phyloP scores from a whole-genome alignment of 179 eudicot species.

The Silene vulgaris region DNA sequence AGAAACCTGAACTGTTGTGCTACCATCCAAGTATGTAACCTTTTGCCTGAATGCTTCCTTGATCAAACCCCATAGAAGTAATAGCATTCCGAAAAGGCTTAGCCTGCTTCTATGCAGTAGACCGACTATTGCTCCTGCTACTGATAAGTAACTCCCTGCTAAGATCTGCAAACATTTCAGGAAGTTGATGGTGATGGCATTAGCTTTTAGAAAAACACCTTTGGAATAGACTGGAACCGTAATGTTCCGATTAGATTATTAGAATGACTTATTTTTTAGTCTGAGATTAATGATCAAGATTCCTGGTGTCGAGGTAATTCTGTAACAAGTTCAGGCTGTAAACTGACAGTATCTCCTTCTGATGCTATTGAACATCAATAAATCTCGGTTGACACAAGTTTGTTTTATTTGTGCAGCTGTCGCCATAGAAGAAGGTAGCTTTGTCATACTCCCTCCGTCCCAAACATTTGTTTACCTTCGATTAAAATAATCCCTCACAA shows the following conservation, averaged over 20 bases:
- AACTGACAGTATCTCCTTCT: no score
- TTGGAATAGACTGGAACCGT: no score
- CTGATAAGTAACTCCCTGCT: constrained; percentile 49
- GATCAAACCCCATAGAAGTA: constrained; percentile 46
- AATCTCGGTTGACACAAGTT: not conserved
- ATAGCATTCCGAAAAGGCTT: constrained; percentile 44
- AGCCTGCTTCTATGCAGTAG: constrained; percentile 31
- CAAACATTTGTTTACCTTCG: no score
- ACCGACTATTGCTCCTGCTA: constrained; percentile 48
- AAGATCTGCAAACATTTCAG: constrained; percentile 33
- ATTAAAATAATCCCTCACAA: no score
- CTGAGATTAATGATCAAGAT: no score
- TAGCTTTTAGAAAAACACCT: not conserved
- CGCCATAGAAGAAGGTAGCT: not conserved
- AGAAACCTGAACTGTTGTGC: constrained; percentile 25
- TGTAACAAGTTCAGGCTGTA: no score
- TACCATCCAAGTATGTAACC: not conserved
- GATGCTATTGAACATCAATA: not conserved
- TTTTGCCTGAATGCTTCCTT: constrained; percentile 32
- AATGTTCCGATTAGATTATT: no score
- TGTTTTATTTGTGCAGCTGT: not conserved
- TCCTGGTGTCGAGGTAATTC: no score
- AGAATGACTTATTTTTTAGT: no score
- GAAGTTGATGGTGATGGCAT: not conserved
- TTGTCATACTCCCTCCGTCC: no score